A percentile compares a stretch with the other conserved stretches of the same genome.
These are phyloP conservation scores for Fomitopsis palustris DNA, from an alignment of 1,284 basidiomycete species.

Conservation along the genomic window DNA sequence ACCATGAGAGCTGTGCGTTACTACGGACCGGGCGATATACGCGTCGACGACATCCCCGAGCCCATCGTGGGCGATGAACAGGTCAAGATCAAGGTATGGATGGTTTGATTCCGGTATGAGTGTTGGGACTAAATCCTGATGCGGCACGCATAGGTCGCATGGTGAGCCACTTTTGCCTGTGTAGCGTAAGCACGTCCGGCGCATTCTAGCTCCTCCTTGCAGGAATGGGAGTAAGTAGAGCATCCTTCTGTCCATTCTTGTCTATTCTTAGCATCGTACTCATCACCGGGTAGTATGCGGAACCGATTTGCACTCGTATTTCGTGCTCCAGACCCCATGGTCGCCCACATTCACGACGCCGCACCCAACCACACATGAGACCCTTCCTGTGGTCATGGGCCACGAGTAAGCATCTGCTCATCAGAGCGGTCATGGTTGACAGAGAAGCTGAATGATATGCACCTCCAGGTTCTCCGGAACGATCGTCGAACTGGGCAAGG, in stretches of 20 bases:
- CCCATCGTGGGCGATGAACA: slow-evolving; percentile 19
- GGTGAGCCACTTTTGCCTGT: slow-evolving; percentile 7
- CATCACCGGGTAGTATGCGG: slow-evolving; percentile 13
- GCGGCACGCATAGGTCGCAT: slow-evolving; percentile 5
- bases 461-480: slow-evolving; percentile 27
- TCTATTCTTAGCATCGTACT: too few species aligned
- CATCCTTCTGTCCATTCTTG: too few species aligned
- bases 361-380: slow-evolving; percentile 26
- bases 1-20: slow-evolving; percentile 29
- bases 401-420: slow-evolving; percentile 28
- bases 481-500: slow-evolving; percentile 25
- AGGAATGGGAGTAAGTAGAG: slow-evolving; percentile 17
- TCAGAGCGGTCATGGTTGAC: too few species aligned
- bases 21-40: slow-evolving; percentile 30
- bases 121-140: too few species aligned
- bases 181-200: too few species aligned
- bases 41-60: slow-evolving; percentile 28
- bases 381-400: slow-evolving; percentile 27
- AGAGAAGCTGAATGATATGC: not conserved
- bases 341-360: slow-evolving; percentile 18
- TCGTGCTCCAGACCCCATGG: slow-evolving; percentile 12
- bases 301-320: slow-evolving; percentile 28
- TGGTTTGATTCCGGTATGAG: too few species aligned
- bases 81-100: slow-evolving; percentile 30
- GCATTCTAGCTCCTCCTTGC: too few species aligned